These are phyloP conservation scores for Xylaria nigripes DNA, from an alignment of 495 filamentous ascomycete genomes.

Conservation along the genomic window DNA sequence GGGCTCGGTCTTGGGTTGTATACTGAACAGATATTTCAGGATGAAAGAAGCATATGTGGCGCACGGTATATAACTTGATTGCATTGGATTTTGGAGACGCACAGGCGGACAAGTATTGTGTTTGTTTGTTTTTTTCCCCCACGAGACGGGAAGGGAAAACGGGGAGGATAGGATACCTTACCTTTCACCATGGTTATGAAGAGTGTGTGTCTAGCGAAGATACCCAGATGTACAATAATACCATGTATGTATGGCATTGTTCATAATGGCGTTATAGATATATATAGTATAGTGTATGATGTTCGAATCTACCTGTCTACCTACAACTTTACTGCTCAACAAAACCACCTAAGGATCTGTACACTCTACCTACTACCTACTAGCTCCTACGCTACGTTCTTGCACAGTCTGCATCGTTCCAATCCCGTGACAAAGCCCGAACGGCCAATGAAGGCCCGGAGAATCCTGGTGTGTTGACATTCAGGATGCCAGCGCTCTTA, in stretches of 20 bases:
- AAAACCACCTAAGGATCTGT: too few relatives aligned
- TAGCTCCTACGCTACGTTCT: too few relatives aligned
- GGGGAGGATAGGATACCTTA: neutral
- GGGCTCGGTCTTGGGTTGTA: constrained; percentile 4
- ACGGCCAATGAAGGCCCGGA: too few relatives aligned
- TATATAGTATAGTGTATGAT: too few relatives aligned
- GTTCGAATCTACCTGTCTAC: neutral
- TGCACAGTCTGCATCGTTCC: too few relatives aligned
- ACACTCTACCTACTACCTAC: too few relatives aligned
- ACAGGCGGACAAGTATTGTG: neutral
- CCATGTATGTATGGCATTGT: constrained; percentile 1
- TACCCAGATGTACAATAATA: constrained; percentile 9
- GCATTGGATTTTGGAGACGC: constrained; percentile 1
- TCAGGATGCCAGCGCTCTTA: too few relatives aligned
- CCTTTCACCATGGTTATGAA: neutral
- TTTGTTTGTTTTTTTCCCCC: neutral
- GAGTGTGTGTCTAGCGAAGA: constrained; percentile 2
- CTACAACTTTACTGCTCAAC: too few relatives aligned
- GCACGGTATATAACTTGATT: constrained; percentile 2
- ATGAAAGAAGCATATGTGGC: constrained; percentile 8
- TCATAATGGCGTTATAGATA: neutral
- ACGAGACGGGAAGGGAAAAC: neutral
- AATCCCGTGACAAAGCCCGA: too few relatives aligned
- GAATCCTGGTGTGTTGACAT: too few relatives aligned
- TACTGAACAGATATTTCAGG: constrained; percentile 4